These are phyloP conservation scores for Paraconiothyrium brasiliense DNA, from an alignment of 2,329 filamentous ascomycete species.

Conservation along the genomic window DNA sequence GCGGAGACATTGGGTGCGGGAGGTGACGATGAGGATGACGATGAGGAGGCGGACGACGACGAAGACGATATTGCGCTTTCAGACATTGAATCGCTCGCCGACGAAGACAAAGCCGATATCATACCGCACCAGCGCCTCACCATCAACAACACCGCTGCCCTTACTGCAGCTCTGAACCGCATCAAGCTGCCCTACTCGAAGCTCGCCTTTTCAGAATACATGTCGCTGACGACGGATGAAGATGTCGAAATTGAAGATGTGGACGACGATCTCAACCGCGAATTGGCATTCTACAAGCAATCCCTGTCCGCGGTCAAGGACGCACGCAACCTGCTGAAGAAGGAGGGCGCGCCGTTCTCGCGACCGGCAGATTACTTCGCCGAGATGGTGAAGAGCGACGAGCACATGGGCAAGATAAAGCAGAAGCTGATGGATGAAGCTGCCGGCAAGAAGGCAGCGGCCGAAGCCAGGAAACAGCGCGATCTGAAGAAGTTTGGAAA, in stretches of 20 bases:
- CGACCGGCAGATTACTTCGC: constrained; percentile 96
- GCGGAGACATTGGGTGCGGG: constrained; percentile 53
- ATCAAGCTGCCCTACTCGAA: constrained; percentile 75
- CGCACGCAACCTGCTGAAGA: constrained; percentile 77
- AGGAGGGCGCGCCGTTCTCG: constrained; percentile 85
- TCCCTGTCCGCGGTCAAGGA: constrained; percentile 79
- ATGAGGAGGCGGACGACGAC: constrained; percentile 73
- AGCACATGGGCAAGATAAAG: constrained; percentile 98
- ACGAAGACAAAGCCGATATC: constrained; percentile 85
- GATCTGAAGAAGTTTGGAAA: constrained; percentile 99
- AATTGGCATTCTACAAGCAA: constrained; percentile 93
- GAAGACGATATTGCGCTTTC: constrained; percentile 91
- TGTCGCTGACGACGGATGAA: constrained; percentile 74
- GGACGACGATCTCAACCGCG: constrained; percentile 89
- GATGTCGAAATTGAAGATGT: constrained; percentile 81
- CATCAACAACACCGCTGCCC: constrained; percentile 94
- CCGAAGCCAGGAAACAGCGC: constrained; percentile 88
- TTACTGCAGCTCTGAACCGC: constrained; percentile 80
- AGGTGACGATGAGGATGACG: constrained; percentile 60
- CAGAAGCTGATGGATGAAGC: constrained; percentile 92
- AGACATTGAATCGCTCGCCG: constrained; percentile 80
- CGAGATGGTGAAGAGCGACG: constrained; percentile 98
- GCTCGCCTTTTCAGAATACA: constrained; percentile 84
- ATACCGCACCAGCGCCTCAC: constrained; percentile 91
- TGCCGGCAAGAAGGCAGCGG: constrained; percentile 87